A percentile compares a stretch with the other conserved stretches of the same genome.
Conservation (phyloP, 1,284 basidiomycete species). For the Boletus mariae region DNA sequence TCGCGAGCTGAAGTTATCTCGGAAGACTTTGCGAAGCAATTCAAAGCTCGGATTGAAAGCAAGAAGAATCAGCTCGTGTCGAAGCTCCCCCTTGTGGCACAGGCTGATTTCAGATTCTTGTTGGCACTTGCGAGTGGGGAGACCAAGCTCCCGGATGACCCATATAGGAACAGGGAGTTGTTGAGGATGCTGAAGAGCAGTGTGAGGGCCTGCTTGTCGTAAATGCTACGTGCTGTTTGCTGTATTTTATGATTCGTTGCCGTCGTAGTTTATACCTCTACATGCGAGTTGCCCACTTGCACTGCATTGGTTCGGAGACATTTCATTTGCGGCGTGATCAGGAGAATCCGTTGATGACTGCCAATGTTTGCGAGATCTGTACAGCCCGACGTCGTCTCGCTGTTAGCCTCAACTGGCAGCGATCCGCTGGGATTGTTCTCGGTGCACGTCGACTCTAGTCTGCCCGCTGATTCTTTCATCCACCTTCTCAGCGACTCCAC, state of each 20-base stretch:
- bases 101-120: slow-evolving; percentile 86
- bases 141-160: slow-evolving; percentile 48
- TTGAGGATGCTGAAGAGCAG: slow-evolving; percentile 50
- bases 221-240: slow-evolving; percentile 12
- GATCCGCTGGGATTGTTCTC: slow-evolving; percentile 61
- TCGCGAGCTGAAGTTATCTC: slow-evolving; percentile 85
- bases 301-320: no score
- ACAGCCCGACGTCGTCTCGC: slow-evolving; percentile 65
- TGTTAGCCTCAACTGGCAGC: slow-evolving; percentile 77
- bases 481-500: slow-evolving; percentile 60
- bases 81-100: slow-evolving; percentile 69
- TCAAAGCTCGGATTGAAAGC: slow-evolving; percentile 71
- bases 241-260: slow-evolving; percentile 21
- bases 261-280: slow-evolving; percentile 14
- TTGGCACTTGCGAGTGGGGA: slow-evolving; percentile 54
- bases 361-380: slow-evolving; percentile 52
- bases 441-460: slow-evolving; percentile 44
- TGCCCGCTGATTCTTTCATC: slow-evolving; percentile 64
- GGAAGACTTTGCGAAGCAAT: slow-evolving; percentile 82
- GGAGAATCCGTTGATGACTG: slow-evolving; percentile 17
- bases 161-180: slow-evolving; percentile 49
- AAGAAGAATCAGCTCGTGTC: slow-evolving; percentile 54
- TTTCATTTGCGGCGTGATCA: slow-evolving; percentile 19
- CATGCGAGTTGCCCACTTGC: no score
- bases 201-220: slow-evolving; percentile 23